Conservation (phyloP, 805 yeast species). For the Maudiozyma serrabonitensis region DNA sequence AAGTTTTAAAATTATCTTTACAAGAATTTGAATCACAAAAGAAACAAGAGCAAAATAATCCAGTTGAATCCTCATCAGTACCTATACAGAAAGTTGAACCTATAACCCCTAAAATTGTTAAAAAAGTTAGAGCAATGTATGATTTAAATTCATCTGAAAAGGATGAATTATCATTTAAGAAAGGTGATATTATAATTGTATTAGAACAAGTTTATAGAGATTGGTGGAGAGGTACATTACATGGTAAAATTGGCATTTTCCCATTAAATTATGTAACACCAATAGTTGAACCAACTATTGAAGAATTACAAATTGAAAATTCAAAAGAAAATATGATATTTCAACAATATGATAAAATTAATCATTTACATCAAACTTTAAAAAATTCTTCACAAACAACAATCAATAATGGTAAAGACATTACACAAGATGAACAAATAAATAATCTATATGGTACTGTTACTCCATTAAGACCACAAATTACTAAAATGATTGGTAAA, state of each 20-base stretch:
- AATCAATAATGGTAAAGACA: slow-evolving; percentile 23
- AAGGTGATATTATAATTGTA: slow-evolving; percentile 82
- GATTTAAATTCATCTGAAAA: slow-evolving; percentile 70
- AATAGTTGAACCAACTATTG: slow-evolving; percentile 52
- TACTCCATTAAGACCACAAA: slow-evolving; percentile 60
- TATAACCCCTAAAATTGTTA: slow-evolving; percentile 30
- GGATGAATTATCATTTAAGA: slow-evolving; percentile 78
- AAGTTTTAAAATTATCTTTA: slow-evolving; percentile 65
- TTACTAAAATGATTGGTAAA: slow-evolving; percentile 68
- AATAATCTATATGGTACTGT: slow-evolving; percentile 65
- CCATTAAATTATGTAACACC: slow-evolving; percentile 89
- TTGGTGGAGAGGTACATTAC: slow-evolving; percentile 89
- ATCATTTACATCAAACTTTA: slow-evolving; percentile 39
- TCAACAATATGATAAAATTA: slow-evolving; percentile 50
- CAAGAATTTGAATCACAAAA: slow-evolving; percentile 38
- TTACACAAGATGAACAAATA: slow-evolving; percentile 53
- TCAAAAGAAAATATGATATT: slow-evolving; percentile 46
- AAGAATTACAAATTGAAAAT: slow-evolving; percentile 44
- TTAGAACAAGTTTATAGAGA: slow-evolving; percentile 82
- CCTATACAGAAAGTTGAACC: slow-evolving; percentile 7
- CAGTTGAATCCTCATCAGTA: not conserved
- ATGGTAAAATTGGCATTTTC: slow-evolving; percentile 77
- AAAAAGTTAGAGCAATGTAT: slow-evolving; percentile 75
- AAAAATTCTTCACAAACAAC: slow-evolving; percentile 18
- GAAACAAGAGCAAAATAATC: slow-evolving; percentile 7